Base-by-base conservation (phyloP, 2,329 filamentous ascomycete genomes). In the Cytospora piceicola region DNA sequence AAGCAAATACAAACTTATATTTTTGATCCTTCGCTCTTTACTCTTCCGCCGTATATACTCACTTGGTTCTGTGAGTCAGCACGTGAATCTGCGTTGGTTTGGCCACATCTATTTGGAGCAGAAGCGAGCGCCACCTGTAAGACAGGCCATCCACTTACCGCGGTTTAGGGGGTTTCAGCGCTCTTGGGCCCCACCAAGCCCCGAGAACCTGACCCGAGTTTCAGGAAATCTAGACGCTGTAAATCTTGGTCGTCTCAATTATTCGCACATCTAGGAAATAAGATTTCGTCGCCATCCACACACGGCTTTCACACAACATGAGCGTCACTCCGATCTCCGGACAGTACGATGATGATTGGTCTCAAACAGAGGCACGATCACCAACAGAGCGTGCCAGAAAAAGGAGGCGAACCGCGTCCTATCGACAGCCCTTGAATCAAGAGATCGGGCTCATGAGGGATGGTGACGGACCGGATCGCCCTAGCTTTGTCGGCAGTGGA, bases 401-500 rank as follows among this genome's bases (percentile, higher is more conserved):
- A 52, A 51, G 58, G 34, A 61, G 58, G 20, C 66, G 62, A 27
- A 65, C 58, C 15, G 55, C 59, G n/a, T 57, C 66, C 7, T 51
- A 51, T 17, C 66, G 49, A 24, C 34, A 62, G 20, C 46, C 34
- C 36, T 46, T 34, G 36, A 65, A 67, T 15, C 66, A 67, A 53
- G 62, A 67, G 62, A 65, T 46, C 8, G 81, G 81, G 12, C 72
- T 85, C 63, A 86, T 86, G 83, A 79, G 84, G 65, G 80, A 82
- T 68, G 62, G 62, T 12, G 58, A 75, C 78, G 32, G 78, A 77
- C 20, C 76, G 79, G 34, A 81, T 78, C 27, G 80, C 80, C 80
- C 83, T 17, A 83, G 81, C 0, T 87, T 87, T 63, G 79, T 87
- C 5, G 85, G 85, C 4, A 86, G 83, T 59, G 82, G 82, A 20